Base-by-base conservation (phyloP, 371 early-diverging fungal species). In the Mucor circinelloides region DNA sequence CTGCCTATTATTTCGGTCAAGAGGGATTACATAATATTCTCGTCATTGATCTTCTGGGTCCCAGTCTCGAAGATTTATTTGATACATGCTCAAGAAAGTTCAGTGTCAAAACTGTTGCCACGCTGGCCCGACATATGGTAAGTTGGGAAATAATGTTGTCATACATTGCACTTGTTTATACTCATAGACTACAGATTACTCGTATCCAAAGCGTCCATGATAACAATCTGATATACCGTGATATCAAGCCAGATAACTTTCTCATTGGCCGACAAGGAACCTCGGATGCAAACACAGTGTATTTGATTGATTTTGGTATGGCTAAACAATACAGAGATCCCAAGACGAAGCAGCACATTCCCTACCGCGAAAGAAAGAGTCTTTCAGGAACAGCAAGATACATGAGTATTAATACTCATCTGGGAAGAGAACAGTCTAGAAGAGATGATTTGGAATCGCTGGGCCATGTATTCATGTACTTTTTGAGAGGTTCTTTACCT, bases 181-280 rank as follows among this genome's bases (percentile, higher is more conserved):
- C 21, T 46, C 46, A 46, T 19, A 46, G 8, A 21, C 25, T n/a
- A 30, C 63, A 93, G 93, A 85, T 99, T 56, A 86, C 86, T 23
- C 89, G 95, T 60, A 89, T 99, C 23, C 97, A 99, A 84, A 85
- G 89, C 6, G 89, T 99, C 55, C 99, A 99, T 76, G 95, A 96
- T 68, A 91, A 91, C 75, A 93, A 96, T 73, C 83, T 97, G 57
- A 93, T 99, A 55, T 99, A 99, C 78, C 90, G 99, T 66, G 99
- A 99, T 81, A 97, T 99, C 72, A 99, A 99, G 76, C 99, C 99
- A 27, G 99, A 99, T 79, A 99, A 99, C 86, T 99, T 99, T 76
- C 83, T 98, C 56, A 91, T 97, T 69, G 98, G 97, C 34, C 82
- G 91, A n/a, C 89, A 94, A 5, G 76, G 85, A 64, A 85, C 87